These are phyloP conservation scores for Talaromyces piceae DNA, from an alignment of 2,329 filamentous ascomycete genomes.

Conservation along the genomic window DNA sequence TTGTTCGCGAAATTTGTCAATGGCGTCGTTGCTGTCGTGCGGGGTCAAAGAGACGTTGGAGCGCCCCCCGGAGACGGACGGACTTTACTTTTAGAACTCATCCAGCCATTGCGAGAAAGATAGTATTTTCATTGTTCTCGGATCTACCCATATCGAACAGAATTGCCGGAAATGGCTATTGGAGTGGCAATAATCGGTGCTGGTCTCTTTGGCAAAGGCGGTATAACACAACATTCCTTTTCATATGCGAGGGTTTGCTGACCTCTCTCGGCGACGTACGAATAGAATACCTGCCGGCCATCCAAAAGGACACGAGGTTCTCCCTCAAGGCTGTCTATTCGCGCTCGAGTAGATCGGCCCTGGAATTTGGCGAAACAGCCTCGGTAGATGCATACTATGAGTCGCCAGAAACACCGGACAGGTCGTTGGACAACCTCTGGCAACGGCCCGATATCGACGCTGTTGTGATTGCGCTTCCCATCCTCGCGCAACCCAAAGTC, in stretches of 20 bases:
- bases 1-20: background rate
- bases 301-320: background rate
- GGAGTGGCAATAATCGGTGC: conserved; percentile 5
- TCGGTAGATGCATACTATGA: conserved; percentile 3
- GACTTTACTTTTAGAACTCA: too few relatives aligned
- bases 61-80: too few relatives aligned
- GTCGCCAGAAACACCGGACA: background rate
- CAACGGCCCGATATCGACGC: conserved; percentile 43
- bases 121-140: background rate
- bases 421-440: conserved; percentile 23
- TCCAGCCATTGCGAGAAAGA: too few relatives aligned
- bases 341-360: background rate
- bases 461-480: conserved; percentile 48
- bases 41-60: too few relatives aligned
- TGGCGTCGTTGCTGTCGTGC: background rate
- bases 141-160: background rate
- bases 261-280: background rate
- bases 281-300: conserved; percentile 1
- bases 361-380: conserved; percentile 1
- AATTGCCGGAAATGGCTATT: background rate
- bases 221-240: background rate
- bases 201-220: conserved; percentile 3
- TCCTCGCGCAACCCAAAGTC: conserved; percentile 51
- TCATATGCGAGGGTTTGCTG: background rate
- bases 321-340: conserved; percentile 4